phyloP scores from a whole-genome alignment of 805 yeast species.

The Wickerhamomyces rabaulensis region DNA sequence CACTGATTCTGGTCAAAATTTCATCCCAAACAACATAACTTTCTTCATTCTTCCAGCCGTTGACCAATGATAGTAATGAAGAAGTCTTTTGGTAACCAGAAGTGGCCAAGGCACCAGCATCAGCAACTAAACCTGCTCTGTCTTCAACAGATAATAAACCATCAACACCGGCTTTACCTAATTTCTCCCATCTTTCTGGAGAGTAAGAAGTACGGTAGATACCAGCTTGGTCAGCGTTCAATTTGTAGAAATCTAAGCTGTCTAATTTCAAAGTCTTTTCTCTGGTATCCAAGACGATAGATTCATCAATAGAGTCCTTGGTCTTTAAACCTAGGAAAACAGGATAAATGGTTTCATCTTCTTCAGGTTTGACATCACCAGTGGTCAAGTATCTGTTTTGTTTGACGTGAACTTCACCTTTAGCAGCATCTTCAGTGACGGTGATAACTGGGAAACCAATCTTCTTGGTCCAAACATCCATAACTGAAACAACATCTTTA shows the following conservation, averaged over 20 bases:
- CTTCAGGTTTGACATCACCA: conserved; percentile 73
- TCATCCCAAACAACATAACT: conserved; percentile 68
- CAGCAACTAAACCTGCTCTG: conserved; percentile 77
- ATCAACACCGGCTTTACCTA: conserved; percentile 54
- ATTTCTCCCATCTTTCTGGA: conserved; percentile 61
- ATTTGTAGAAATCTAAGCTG: conserved; percentile 49
- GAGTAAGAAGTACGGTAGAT: conserved; percentile 70
- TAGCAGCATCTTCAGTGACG: conserved; percentile 49
- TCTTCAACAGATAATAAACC: conserved; percentile 67
- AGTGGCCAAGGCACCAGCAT: conserved; percentile 63
- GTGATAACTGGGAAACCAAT: conserved; percentile 73
- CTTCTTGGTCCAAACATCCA: conserved; percentile 78
- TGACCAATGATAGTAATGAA: conserved; percentile 53
- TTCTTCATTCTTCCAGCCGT: conserved; percentile 53
- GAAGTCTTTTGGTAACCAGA: conserved; percentile 66
- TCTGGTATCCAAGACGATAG: conserved; percentile 49
- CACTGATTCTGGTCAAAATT: conserved; percentile 43
- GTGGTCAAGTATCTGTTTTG: conserved; percentile 75
- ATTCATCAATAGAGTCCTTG: conserved; percentile 53
- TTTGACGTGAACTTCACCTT: conserved; percentile 44
- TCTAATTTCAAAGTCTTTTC: conserved; percentile 40
- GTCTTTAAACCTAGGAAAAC: conserved; percentile 66
- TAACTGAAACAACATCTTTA: conserved; percentile 62
- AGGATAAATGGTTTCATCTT: conserved; percentile 63
- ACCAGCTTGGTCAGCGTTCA: conserved; percentile 72